Conservation (phyloP, 805 yeast genomes). For the Candida coleopterorum region DNA sequence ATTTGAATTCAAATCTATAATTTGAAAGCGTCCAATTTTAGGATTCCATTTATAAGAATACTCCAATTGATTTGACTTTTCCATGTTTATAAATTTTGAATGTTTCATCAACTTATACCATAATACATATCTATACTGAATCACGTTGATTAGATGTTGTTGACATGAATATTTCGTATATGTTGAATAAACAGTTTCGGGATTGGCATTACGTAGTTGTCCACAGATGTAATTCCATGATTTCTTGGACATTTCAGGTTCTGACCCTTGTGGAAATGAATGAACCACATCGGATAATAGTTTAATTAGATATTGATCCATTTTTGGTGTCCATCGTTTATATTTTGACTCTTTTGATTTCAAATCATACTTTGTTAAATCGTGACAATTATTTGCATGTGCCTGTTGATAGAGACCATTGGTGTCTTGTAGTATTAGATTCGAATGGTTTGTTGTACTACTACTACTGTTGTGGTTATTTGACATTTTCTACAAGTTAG, state of each 20-base stretch:
- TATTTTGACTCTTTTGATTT: slow-evolving; percentile 33
- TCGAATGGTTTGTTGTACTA: background rate
- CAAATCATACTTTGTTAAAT: slow-evolving; percentile 25
- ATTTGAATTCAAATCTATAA: slow-evolving; percentile 22
- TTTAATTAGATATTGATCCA: slow-evolving; percentile 31
- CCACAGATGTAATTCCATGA: slow-evolving; percentile 36
- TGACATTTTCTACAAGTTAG: slow-evolving; percentile 1
- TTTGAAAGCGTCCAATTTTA: slow-evolving; percentile 28
- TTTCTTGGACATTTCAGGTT: slow-evolving; percentile 30
- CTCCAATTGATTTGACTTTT: slow-evolving; percentile 14
- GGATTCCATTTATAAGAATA: slow-evolving; percentile 35
- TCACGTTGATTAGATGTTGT: slow-evolving; percentile 33
- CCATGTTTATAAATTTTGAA: slow-evolving; percentile 11
- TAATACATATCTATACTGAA: slow-evolving; percentile 31
- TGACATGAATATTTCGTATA: slow-evolving; percentile 37
- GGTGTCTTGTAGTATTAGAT: background rate
- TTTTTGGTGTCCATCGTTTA: slow-evolving; percentile 34
- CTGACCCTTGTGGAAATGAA: slow-evolving; percentile 26
- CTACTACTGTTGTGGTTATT: background rate
- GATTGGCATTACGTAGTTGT: slow-evolving; percentile 31
- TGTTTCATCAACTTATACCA: slow-evolving; percentile 32
- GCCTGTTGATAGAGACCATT: background rate
- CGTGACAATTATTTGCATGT: too few relatives aligned
- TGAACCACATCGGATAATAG: slow-evolving; percentile 33
- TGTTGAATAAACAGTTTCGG: slow-evolving; percentile 36